Conservation (phyloP, 495 filamentous ascomycete genomes). For the Parmelia sp. region DNA sequence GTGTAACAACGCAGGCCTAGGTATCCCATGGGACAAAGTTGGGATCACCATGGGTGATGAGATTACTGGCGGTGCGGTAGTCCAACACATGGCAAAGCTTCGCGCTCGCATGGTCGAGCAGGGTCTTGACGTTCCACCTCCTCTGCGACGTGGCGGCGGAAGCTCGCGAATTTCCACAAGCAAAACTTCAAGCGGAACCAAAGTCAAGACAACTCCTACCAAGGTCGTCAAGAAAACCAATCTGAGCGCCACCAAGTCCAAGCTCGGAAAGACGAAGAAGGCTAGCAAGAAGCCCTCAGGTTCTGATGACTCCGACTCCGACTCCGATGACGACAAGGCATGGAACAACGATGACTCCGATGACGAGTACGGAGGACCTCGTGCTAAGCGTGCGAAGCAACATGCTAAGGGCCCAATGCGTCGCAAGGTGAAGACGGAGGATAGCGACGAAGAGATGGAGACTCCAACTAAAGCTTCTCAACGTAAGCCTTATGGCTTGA, state of each 20-base stretch:
- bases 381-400: slow-evolving; percentile 12
- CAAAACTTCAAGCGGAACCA: not conserved
- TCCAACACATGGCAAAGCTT: slow-evolving; percentile 45
- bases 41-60: slow-evolving; percentile 34
- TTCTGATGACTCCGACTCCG: slow-evolving; percentile 3
- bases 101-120: slow-evolving; percentile 32
- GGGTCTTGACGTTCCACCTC: slow-evolving; percentile 36
- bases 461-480: not conserved
- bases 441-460: slow-evolving; percentile 12
- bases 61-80: slow-evolving; percentile 40
- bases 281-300: not conserved
- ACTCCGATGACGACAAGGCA: slow-evolving; percentile 20
- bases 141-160: slow-evolving; percentile 32
- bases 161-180: not conserved
- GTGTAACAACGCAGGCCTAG: slow-evolving; percentile 34
- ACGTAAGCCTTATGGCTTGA: not conserved
- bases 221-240: not conserved
- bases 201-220: not conserved
- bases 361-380: slow-evolving; percentile 23
- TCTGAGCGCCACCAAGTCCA: not conserved
- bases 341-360: slow-evolving; percentile 22
- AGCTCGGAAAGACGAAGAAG: not conserved
- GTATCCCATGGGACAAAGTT: slow-evolving; percentile 39
- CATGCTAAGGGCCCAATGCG: not conserved
- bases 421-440: slow-evolving; percentile 7